These are phyloP conservation scores for Lepiota venenata DNA, from an alignment of 768 basidiomycete genomes.

Conservation along the genomic window DNA sequence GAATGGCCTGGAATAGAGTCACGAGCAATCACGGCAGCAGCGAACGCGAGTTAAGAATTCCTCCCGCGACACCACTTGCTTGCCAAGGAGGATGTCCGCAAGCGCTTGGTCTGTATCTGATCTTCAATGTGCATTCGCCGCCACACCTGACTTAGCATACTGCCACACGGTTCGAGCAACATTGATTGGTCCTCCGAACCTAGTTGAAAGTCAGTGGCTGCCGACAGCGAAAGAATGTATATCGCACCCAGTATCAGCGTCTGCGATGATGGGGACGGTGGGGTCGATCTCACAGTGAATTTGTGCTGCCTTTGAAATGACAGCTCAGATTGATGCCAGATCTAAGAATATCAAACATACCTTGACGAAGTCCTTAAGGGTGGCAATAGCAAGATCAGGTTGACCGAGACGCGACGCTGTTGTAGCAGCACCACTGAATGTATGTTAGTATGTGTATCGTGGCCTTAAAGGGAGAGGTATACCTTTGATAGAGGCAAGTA, in stretches of 20 bases:
- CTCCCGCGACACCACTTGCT: conserved; percentile 78
- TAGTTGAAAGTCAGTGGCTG: conserved; percentile 11
- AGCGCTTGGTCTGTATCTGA: conserved; percentile 78
- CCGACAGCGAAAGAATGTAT: neutral
- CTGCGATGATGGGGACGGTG: conserved; percentile 68
- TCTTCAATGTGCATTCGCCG: conserved; percentile 79
- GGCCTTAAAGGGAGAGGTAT: neutral
- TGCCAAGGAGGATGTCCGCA: conserved; percentile 79
- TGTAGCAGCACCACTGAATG: conserved; percentile 65
- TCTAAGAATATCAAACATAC: conserved; percentile 23
- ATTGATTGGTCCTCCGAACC: conserved; percentile 72
- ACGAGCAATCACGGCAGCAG: conserved; percentile 73
- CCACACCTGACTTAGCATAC: conserved; percentile 67
- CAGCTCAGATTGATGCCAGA: neutral
- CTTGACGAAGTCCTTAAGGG: conserved; percentile 72
- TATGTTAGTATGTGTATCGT: neutral
- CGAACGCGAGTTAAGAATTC: conserved; percentile 73
- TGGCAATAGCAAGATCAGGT: conserved; percentile 79
- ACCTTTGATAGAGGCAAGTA: conserved; percentile 75
- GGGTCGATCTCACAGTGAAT: conserved; percentile 70
- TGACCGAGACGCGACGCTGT: conserved; percentile 76
- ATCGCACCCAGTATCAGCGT: conserved; percentile 72
- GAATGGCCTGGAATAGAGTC: conserved; percentile 73
- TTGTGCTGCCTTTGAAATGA: conserved; percentile 45
- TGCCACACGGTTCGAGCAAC: conserved; percentile 74